A percentile compares a stretch with the other conserved stretches of the same genome.
These are phyloP conservation scores for Dothistroma pini DNA, from an alignment of 2,329 filamentous ascomycete species.

Conservation along the genomic window DNA sequence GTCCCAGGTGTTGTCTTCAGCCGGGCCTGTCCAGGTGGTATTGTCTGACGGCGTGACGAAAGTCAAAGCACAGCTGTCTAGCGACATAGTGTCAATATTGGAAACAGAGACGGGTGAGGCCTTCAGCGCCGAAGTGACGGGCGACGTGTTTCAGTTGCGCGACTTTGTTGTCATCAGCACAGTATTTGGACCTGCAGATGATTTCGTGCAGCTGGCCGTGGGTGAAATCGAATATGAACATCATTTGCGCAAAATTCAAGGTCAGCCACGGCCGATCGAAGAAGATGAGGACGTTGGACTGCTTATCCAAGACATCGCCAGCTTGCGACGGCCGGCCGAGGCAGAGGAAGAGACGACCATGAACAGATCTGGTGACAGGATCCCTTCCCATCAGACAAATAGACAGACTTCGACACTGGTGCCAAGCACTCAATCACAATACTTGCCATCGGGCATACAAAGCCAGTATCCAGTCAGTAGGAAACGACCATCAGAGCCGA, in stretches of 20 bases:
- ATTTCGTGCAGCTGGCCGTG: slow-evolving; percentile 27
- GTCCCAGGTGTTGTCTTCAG: slow-evolving; percentile 15
- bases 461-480: not conserved
- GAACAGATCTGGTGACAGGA: not conserved
- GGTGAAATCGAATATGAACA: slow-evolving; percentile 28
- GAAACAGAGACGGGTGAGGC: slow-evolving; percentile 25
- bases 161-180: slow-evolving; percentile 29
- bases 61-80: slow-evolving; percentile 27
- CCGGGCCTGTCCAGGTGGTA: slow-evolving; percentile 16
- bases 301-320: slow-evolving; percentile 23
- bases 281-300: slow-evolving; percentile 15
- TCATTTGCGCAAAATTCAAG: slow-evolving; percentile 25
- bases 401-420: not conserved
- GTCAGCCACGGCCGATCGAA: slow-evolving; percentile 20
- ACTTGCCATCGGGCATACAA: slow-evolving; percentile 1
- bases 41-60: slow-evolving; percentile 28
- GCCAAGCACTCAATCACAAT: not conserved
- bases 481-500: slow-evolving; percentile 11
- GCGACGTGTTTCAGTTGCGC: slow-evolving; percentile 27
- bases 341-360: slow-evolving; percentile 7
- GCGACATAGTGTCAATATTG: slow-evolving; percentile 20
- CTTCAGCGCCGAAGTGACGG: slow-evolving; percentile 21
- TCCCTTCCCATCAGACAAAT: not conserved
- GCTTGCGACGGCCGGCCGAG: slow-evolving; percentile 15
- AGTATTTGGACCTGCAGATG: slow-evolving; percentile 25